Conservation (phyloP, 2,329 filamentous ascomycete species). For the Fonsecaea erecta region DNA sequence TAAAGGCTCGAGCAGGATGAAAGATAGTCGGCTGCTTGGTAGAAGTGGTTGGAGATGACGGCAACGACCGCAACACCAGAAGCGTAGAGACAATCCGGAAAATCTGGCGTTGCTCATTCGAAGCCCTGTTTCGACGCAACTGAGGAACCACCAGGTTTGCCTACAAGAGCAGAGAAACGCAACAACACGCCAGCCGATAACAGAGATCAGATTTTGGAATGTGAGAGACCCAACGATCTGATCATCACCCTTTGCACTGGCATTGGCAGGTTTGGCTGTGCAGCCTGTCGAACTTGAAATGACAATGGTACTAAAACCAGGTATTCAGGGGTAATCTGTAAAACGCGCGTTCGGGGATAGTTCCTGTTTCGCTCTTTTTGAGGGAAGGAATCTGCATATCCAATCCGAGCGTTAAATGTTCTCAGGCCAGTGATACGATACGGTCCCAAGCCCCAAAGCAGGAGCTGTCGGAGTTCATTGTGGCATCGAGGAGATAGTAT, state of each 20-base stretch:
- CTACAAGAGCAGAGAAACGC: conserved; percentile 19
- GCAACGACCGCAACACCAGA: conserved; percentile 21
- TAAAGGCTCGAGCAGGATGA: conserved; percentile 26
- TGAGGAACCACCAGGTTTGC: conserved; percentile 24
- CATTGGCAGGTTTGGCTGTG: conserved; percentile 8
- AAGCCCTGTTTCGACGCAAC: conserved; percentile 22
- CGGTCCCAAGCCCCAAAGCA: too few relatives aligned
- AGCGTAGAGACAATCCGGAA: conserved; percentile 27
- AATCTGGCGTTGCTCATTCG: conserved; percentile 32
- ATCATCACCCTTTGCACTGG: background rate
- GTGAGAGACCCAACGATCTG: conserved; percentile 25
- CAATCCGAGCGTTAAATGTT: too few relatives aligned
- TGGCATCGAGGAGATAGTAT: background rate
- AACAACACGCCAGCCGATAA: conserved; percentile 22
- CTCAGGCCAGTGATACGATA: too few relatives aligned
- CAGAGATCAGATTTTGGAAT: conserved; percentile 21
- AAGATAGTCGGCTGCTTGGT: conserved; percentile 23
- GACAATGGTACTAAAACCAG: background rate
- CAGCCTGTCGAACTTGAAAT: conserved; percentile 3
- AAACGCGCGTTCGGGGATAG: background rate
- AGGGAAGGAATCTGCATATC: too few relatives aligned
- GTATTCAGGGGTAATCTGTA: background rate
- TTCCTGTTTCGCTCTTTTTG: too few relatives aligned
- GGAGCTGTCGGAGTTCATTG: background rate
- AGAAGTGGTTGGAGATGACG: conserved; percentile 23